Evolutionary conservation across 345 rosid genomes (phyloP).

Genomic region (Noccaea caerulescens): DNA sequence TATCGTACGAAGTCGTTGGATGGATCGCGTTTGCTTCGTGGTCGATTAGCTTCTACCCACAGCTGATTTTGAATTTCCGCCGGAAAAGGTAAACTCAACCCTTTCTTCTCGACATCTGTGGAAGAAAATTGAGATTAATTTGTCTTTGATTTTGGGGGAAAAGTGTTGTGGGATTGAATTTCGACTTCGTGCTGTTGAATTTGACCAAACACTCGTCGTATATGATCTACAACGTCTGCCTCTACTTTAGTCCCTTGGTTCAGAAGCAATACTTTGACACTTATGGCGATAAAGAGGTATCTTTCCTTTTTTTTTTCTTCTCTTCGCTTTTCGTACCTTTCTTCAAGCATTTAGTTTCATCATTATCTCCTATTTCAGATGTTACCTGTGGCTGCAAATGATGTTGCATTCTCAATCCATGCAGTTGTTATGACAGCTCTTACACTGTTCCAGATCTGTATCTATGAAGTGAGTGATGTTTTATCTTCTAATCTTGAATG

Average conservation of each 20-base stretch:
- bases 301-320: background rate
- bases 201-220: constrained; percentile 94
- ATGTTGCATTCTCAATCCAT: constrained; percentile 91
- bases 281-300: constrained; percentile 59
- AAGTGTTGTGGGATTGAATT: constrained; percentile 93
- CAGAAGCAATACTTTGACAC: constrained; percentile 79
- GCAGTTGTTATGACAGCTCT: constrained; percentile 78
- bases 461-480: constrained; percentile 65
- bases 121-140: background rate
- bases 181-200: constrained; percentile 87
- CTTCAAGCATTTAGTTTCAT: background rate
- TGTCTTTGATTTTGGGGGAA: background rate
- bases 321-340: background rate
- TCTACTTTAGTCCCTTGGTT: constrained; percentile 78
- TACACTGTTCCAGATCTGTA: constrained; percentile 69
- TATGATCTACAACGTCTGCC: constrained; percentile 82
- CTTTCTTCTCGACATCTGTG: background rate
- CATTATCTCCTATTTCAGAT: constrained; percentile 52
- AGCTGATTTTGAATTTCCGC: constrained; percentile 76
- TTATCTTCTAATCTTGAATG: background rate
- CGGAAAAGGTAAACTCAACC: constrained; percentile 57
- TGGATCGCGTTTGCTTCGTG: constrained; percentile 83
- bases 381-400: constrained; percentile 94
- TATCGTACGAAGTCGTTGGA: constrained; percentile 65
- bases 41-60: constrained; percentile 92